These are phyloP conservation scores for Dendrobium officinale DNA, from an alignment of 106 monocot species.

Conservation along the genomic window DNA sequence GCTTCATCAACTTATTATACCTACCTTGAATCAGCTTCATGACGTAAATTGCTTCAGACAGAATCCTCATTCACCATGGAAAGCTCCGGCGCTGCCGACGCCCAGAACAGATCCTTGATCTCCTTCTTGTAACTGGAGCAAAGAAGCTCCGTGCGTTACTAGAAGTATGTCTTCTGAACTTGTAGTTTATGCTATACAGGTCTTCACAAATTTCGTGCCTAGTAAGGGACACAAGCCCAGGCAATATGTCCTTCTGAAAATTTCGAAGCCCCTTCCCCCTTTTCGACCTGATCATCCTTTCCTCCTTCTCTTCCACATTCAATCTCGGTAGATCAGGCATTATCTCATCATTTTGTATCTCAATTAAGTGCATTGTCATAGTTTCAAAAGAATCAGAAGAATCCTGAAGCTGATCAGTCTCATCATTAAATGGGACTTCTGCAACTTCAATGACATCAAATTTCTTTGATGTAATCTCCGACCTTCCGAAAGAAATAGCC, in stretches of 20 bases:
- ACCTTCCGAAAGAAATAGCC: conserved; percentile 18
- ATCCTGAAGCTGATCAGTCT: conserved; percentile 13
- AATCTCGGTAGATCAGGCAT: neutral
- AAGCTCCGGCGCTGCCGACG: no score
- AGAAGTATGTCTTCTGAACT: conserved; percentile 26
- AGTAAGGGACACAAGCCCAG: conserved; percentile 66
- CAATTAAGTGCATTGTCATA: conserved; percentile 40
- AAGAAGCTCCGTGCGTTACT: conserved; percentile 19
- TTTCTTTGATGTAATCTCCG: neutral
- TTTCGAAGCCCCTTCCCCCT: conserved; percentile 56
- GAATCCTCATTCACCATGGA: no score
- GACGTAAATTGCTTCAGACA: neutral
- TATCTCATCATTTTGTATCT: conserved; percentile 20
- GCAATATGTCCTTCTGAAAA: conserved; percentile 78
- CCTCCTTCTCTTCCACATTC: conserved; percentile 9
- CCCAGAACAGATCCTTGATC: conserved; percentile 5
- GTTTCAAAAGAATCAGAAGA: conserved; percentile 66
- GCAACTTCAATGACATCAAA: neutral
- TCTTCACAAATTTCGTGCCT: conserved; percentile 86
- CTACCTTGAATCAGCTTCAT: neutral
- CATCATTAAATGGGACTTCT: no score
- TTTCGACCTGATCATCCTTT: conserved; percentile 26
- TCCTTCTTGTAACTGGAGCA: conserved; percentile 19
- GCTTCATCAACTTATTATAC: neutral
- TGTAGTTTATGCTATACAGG: conserved; percentile 54